phyloP scores from a whole-genome alignment of 2,329 filamentous ascomycete species.

The Sporothrix variecibatus region DNA sequence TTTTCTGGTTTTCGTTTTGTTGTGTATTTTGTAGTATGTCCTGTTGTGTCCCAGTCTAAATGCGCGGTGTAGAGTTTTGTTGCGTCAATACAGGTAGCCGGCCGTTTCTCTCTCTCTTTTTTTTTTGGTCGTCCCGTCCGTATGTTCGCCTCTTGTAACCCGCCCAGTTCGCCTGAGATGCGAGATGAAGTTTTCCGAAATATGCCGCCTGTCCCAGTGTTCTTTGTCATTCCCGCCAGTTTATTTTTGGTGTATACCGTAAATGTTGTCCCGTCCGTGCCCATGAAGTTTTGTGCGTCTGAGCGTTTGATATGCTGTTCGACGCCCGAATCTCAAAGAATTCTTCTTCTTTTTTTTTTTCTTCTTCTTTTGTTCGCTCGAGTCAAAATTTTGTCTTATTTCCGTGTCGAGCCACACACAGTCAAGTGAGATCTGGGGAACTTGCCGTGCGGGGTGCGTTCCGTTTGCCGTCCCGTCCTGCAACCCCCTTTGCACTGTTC shows the following conservation, averaged over 20 bases:
- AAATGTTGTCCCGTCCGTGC: not conserved
- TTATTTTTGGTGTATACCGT: constrained; percentile 4
- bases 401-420: not conserved
- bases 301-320: not conserved
- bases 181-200: not conserved
- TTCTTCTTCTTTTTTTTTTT: not conserved
- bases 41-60: constrained; percentile 10
- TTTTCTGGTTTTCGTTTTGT: not conserved
- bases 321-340: not conserved
- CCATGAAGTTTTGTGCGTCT: not conserved
- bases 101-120: not conserved
- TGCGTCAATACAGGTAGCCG: not conserved
- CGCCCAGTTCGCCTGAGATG: not conserved
- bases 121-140: not conserved
- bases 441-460: not conserved
- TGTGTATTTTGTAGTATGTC: not conserved
- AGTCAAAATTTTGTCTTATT: not conserved
- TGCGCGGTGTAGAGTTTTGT: not conserved
- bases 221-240: not conserved
- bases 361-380: not conserved
- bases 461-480: not conserved
- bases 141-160: not conserved
- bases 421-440: not conserved
- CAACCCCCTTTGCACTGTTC: not conserved
- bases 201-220: constrained; percentile 3